Evolutionary conservation across 1,139 yeast genomes (phyloP).

Genomic region (Suhomyces panamericanus): DNA sequence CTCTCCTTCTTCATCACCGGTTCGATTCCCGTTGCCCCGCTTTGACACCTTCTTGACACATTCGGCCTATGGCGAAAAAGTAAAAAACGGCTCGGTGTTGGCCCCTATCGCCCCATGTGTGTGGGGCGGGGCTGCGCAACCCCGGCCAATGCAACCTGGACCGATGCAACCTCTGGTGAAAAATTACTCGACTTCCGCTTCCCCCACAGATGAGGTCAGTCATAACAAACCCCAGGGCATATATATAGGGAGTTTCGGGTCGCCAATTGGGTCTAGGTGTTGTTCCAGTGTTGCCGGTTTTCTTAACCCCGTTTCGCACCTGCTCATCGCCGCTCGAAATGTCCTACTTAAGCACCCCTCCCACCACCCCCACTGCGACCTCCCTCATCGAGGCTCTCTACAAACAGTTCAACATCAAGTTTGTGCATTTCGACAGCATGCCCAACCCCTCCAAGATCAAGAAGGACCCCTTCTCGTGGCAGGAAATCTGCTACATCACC

Average conservation of each 20-base stretch:
- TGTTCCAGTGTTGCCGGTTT: not conserved
- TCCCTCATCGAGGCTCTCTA: slow-evolving; percentile 13
- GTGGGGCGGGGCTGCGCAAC: too few species aligned
- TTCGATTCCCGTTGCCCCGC: too few species aligned
- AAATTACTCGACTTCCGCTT: slow-evolving; percentile 1
- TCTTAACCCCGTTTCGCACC: not conserved
- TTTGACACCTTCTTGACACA: too few species aligned
- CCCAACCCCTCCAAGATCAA: slow-evolving; percentile 42
- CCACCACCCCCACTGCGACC: slow-evolving; percentile 17
- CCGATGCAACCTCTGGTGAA: slow-evolving; percentile 10
- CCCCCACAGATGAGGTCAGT: slow-evolving; percentile 4
- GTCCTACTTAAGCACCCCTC: slow-evolving; percentile 18
- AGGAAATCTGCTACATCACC: slow-evolving; percentile 33
- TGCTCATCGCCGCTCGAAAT: slow-evolving; percentile 5
- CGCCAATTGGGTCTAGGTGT: not conserved
- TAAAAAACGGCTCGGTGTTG: too few species aligned
- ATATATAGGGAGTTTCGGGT: slow-evolving; percentile 1
- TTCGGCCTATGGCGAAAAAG: too few species aligned
- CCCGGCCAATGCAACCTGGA: slow-evolving; percentile 2
- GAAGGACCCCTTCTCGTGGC: slow-evolving; percentile 34
- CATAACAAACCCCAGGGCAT: slow-evolving; percentile 1
- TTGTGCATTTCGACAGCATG: slow-evolving; percentile 38
- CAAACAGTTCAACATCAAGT: slow-evolving; percentile 22
- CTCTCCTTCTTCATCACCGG: too few species aligned
- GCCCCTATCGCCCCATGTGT: too few species aligned